These are phyloP conservation scores for Thraustochytrium striatum DNA, from an alignment of 352 stramenopile species.

Conservation along the genomic window DNA sequence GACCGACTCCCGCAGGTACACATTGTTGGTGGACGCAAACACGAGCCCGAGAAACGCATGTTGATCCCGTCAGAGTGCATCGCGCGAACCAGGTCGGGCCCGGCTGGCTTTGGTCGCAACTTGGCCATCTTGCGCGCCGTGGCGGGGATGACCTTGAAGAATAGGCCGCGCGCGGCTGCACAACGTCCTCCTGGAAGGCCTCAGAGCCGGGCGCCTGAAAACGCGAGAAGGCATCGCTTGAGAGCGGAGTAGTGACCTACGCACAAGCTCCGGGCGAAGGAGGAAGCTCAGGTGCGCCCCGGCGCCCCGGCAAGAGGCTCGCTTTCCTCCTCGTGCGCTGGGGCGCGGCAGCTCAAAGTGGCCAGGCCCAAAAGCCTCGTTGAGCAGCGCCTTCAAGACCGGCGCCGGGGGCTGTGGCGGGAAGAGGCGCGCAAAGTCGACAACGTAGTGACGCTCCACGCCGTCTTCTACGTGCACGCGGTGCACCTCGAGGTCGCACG, in stretches of 20 bases:
- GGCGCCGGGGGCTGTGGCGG: slow-evolving; percentile 5
- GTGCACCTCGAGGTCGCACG: slow-evolving; percentile 47
- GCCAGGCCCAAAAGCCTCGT: no score
- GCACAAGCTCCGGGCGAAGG: slow-evolving; percentile 25
- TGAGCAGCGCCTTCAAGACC: neutral
- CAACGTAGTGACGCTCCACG: slow-evolving; percentile 1
- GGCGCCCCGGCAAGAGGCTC: neutral
- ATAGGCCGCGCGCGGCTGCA: neutral
- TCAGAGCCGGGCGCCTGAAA: neutral
- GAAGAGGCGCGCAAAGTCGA: slow-evolving; percentile 45
- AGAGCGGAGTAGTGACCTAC: neutral
- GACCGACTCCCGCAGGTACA: neutral
- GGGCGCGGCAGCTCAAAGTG: no score
- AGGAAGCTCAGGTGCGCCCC: neutral
- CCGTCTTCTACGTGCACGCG: neutral
- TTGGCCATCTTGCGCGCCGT: neutral
- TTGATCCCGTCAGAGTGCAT: slow-evolving; percentile 17
- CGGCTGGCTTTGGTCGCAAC: neutral
- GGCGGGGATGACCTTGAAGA: neutral
- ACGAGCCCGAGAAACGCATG: slow-evolving; percentile 40
- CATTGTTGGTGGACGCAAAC: neutral
- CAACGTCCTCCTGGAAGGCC: neutral
- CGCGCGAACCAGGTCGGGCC: neutral
- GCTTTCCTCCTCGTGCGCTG: neutral
- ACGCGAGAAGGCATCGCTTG: slow-evolving; percentile 19